Conservation (phyloP, 257 asterid species). For the Scutellaria galericulata region DNA sequence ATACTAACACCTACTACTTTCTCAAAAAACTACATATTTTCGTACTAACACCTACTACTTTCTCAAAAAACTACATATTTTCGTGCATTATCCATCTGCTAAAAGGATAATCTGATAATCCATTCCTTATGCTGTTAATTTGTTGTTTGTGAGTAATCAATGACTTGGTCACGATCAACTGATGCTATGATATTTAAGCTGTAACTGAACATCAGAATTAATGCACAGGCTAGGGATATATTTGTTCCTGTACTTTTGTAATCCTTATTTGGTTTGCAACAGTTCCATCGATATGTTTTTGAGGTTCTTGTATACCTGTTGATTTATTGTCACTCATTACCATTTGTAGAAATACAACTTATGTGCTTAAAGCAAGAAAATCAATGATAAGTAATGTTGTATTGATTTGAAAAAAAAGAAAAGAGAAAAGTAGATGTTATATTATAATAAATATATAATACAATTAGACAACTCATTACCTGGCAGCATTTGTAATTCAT, state of each 20-base stretch:
- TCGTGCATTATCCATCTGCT: background rate
- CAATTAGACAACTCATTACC: conserved; percentile 9
- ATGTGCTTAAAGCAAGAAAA: no score
- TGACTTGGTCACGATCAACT: conserved; percentile 20
- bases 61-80: conserved; percentile 2
- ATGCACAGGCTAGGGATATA: background rate
- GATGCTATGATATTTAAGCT: background rate
- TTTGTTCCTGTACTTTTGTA: background rate
- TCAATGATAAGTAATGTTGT: no score
- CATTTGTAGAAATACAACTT: conserved; percentile 2
- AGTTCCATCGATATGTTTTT: background rate
- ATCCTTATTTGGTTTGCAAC: conserved; percentile 10
- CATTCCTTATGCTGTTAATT: background rate
- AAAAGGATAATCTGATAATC: conserved; percentile 5
- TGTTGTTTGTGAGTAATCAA: conserved; percentile 6
- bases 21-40: background rate
- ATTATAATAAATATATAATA: background rate
- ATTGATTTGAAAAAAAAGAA: no score
- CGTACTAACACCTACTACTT: no score
- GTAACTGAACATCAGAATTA: conserved; percentile 6
- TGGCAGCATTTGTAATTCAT: background rate
- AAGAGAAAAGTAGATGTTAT: conserved; percentile 15
- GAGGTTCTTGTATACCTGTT: background rate
- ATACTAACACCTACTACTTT: conserved; percentile 11
- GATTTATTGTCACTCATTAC: background rate